Conservation (phyloP, 148 eudicot genomes). For the Amaranthus palmeri region DNA sequence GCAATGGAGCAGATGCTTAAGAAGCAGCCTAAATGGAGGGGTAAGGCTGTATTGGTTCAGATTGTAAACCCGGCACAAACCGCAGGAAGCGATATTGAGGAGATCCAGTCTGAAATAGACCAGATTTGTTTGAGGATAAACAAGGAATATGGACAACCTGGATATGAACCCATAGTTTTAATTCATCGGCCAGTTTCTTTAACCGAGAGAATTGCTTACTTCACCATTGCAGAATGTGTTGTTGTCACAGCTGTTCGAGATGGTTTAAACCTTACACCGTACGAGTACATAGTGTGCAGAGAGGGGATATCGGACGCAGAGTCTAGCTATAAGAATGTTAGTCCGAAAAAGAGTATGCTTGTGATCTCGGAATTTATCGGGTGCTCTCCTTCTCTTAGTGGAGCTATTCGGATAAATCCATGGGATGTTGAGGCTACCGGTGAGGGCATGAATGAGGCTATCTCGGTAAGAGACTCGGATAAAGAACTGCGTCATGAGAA, state of each 20-base stretch:
- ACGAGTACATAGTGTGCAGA: constrained; percentile 38
- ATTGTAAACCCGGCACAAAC: constrained; percentile 32
- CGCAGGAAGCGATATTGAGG: constrained; percentile 18
- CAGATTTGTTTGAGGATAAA: constrained; percentile 32
- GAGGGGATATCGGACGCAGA: constrained; percentile 26
- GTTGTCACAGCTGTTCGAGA: constrained; percentile 45
- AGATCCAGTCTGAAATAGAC: constrained; percentile 31
- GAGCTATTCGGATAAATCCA: constrained; percentile 39
- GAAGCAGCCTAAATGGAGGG: constrained; percentile 33
- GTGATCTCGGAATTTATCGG: constrained; percentile 39
- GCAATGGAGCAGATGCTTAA: constrained; percentile 40
- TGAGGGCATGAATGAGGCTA: constrained; percentile 33
- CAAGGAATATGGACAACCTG: constrained; percentile 30
- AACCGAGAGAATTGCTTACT: constrained; percentile 36
- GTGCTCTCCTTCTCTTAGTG: constrained; percentile 45
- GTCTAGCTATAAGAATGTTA: constrained; percentile 10
- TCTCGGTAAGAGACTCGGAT: constrained; percentile 30
- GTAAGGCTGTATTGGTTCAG: constrained; percentile 36
- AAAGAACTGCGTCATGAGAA: constrained; percentile 35
- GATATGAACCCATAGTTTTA: constrained; percentile 33
- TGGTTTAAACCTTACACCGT: constrained; percentile 41
- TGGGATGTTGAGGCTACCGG: constrained; percentile 42
- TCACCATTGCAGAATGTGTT: constrained; percentile 32
- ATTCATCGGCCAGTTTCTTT: constrained; percentile 27
- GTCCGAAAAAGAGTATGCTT: constrained; percentile 35